phyloP scores from a whole-genome alignment of 257 asterid genomes.

The Petunia axillaris region DNA sequence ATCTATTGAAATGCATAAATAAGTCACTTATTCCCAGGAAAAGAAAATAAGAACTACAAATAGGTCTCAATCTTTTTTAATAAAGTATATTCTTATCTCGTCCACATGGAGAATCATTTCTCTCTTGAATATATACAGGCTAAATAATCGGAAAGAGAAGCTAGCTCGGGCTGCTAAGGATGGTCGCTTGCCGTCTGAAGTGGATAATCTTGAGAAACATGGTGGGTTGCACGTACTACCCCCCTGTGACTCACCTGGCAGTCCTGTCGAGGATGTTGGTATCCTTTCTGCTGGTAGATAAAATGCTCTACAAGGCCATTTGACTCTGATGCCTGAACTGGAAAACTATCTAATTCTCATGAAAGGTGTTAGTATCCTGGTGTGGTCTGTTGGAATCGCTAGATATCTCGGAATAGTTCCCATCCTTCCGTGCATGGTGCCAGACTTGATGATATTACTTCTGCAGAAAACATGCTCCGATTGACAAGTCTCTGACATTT shows the following conservation, averaged over 20 bases:
- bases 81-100: neutral
- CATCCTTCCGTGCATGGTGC: constrained; percentile 3
- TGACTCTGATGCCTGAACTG: constrained; percentile 5
- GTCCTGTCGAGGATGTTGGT: constrained; percentile 55
- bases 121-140: constrained; percentile 54
- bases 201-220: constrained; percentile 60
- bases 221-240: constrained; percentile 42
- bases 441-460: constrained; percentile 2
- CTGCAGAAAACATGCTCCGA: neutral
- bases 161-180: constrained; percentile 92
- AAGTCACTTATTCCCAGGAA: neutral
- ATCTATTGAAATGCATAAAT: constrained; percentile 6
- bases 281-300: constrained; percentile 48
- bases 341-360: neutral
- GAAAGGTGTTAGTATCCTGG: neutral
- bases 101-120: constrained; percentile 7
- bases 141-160: constrained; percentile 95
- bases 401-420: neutral
- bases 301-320: constrained; percentile 25
- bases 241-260: constrained; percentile 52
- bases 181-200: constrained; percentile 61
- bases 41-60: constrained; percentile 17
- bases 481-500: constrained; percentile 6
- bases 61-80: constrained; percentile 11
- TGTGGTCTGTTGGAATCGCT: neutral